phyloP scores from a whole-genome alignment of 495 filamentous ascomycete genomes.

The Hyaloscypha hepaticicola region DNA sequence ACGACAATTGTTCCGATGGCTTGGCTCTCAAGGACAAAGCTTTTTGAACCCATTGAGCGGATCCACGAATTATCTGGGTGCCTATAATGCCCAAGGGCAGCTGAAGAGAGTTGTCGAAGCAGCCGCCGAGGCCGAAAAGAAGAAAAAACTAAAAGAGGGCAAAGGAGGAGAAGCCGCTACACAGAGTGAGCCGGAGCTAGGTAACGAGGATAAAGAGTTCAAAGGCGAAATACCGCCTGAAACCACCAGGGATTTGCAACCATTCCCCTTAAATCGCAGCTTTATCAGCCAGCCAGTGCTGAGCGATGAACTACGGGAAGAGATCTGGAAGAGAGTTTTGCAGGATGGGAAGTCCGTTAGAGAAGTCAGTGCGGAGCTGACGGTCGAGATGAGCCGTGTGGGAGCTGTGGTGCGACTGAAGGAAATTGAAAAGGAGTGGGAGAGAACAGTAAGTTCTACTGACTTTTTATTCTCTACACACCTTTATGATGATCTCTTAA shows the following conservation, averaged over 20 bases:
- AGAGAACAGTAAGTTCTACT: constrained; percentile 57
- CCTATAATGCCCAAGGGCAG: constrained; percentile 23
- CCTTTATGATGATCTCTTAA: constrained; percentile 52
- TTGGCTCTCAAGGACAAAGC: constrained; percentile 19
- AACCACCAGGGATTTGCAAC: constrained; percentile 33
- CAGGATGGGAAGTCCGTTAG: constrained; percentile 65
- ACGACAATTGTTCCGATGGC: constrained; percentile 25
- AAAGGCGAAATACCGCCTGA: constrained; percentile 21
- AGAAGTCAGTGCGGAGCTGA: constrained; percentile 71
- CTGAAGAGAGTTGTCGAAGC: constrained; percentile 25
- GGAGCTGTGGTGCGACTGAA: constrained; percentile 87
- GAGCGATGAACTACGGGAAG: constrained; percentile 69
- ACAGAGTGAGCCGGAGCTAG: background rate
- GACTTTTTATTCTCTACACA: constrained; percentile 23
- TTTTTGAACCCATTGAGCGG: constrained; percentile 22
- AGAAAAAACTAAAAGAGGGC: background rate
- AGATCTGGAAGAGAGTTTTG: constrained; percentile 70
- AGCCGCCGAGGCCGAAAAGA: constrained; percentile 2
- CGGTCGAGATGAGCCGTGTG: constrained; percentile 82
- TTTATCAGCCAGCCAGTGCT: constrained; percentile 76
- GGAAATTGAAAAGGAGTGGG: constrained; percentile 79
- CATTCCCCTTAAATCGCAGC: constrained; percentile 73
- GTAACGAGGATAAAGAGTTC: background rate
- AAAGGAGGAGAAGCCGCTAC: background rate
- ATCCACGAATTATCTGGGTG: constrained; percentile 32